Evolutionary conservation across 208 protist species (phyloP), one percentile per base, ranked within the genome.

Genomic region (Trichomonas tenax): DNA sequence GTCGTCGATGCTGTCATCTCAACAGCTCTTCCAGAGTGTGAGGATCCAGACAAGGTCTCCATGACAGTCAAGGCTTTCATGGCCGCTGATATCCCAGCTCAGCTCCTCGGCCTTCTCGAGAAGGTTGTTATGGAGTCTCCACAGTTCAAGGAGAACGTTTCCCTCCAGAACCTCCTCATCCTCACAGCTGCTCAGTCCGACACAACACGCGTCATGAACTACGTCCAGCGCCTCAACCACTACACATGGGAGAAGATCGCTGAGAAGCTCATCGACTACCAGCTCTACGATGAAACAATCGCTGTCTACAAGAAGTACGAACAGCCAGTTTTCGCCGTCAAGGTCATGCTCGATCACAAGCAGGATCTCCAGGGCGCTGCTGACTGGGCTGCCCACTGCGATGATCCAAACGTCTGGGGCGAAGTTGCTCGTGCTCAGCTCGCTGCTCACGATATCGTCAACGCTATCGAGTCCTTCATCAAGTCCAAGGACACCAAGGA

Each of bases 131-230:
- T 99, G 36, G 98, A 99, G 96, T 98, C 98, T 96, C 98, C 96
- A 96, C 97, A 98, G 96, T 99, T 99, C 98, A 98, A 97, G 95
- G 98, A 98, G 81, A 99, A 99, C 98, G 97, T 98, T 86, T 99
- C 99, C 97, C 98, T 99, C 11, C 99, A 99, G 98, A 99, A 99
- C 97, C 98, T 99, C 58, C 98, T 99, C 41, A 99, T 99, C 97
- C 98, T 99, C 90, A 99, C 99, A 44, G 99, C 99, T 58, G 99
- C 99, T 97, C 99, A 99, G 96, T 98, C 98, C 15, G 97, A 98
- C 96, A 84, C 86, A 41, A 82, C 96, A 17, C 96, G 99, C 89
- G 99, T 99, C 4, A 99, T 99, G 98, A 99, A 99, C 96, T 99
- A 99, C 97, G 98, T 99, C 82, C 98, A 99, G 41, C 98, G 98